phyloP scores from a whole-genome alignment of 1,139 yeast species.

The Candida sojae region DNA sequence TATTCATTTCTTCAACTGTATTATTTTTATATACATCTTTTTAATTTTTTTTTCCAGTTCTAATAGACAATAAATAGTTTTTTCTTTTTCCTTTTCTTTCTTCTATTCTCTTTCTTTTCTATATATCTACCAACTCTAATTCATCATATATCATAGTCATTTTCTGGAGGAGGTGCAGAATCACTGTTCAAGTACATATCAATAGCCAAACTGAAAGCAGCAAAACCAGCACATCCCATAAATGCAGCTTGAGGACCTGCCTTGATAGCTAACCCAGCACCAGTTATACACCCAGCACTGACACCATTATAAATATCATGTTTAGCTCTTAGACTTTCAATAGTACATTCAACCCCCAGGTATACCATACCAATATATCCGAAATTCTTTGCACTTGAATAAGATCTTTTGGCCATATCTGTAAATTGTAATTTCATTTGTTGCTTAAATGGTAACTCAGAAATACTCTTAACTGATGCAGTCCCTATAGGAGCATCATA shows the following conservation, averaged over 20 bases:
- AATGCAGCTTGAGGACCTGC: constrained; percentile 93
- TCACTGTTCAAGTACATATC: constrained; percentile 90
- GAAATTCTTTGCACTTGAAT: constrained; percentile 87
- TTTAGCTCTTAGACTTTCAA: constrained; percentile 85
- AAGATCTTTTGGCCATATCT: constrained; percentile 90
- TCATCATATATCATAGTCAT: constrained; percentile 79
- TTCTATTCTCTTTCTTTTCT: not conserved
- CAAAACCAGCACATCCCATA: constrained; percentile 96
- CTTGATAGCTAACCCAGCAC: constrained; percentile 85
- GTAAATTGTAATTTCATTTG: constrained; percentile 89
- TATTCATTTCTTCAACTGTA: not conserved
- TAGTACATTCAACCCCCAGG: constrained; percentile 91
- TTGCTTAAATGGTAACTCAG: constrained; percentile 87
- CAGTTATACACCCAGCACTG: constrained; percentile 93
- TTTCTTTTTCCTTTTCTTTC: not conserved
- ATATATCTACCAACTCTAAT: not conserved
- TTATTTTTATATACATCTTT: constrained; percentile 7
- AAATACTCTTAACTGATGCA: constrained; percentile 54
- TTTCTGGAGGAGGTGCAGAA: constrained; percentile 78
- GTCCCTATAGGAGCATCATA: constrained; percentile 79
- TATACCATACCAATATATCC: constrained; percentile 94
- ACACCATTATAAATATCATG: constrained; percentile 92
- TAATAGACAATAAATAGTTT: constrained; percentile 4
- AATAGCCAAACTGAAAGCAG: constrained; percentile 92
- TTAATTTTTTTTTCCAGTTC: not conserved